These are phyloP conservation scores for Cyberlindnera subsufficiens DNA, from an alignment of 805 yeast species.

Conservation along the genomic window DNA sequence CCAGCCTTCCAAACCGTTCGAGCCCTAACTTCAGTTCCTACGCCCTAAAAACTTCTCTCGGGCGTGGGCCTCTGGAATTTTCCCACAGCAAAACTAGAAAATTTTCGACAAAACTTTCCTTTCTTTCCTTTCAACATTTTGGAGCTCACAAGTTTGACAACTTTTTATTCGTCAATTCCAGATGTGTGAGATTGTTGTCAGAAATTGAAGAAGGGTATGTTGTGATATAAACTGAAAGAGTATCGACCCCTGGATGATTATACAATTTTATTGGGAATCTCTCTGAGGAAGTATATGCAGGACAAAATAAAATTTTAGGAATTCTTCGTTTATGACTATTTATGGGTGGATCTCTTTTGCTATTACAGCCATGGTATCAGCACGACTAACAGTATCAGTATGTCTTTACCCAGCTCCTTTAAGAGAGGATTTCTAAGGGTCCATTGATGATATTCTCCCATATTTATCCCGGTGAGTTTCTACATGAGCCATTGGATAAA, in stretches of 20 bases:
- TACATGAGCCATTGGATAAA: constrained; percentile 71
- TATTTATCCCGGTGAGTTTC: constrained; percentile 39
- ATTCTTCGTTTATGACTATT: constrained; percentile 70
- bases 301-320: constrained; percentile 57
- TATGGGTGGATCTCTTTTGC: too few species aligned
- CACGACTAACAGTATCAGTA: constrained; percentile 9
- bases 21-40: too few species aligned
- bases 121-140: too few species aligned
- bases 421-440: not conserved
- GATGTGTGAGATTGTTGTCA: too few species aligned
- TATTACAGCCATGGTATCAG: constrained; percentile 1
- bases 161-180: too few species aligned
- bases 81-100: too few species aligned
- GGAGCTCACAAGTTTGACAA: too few species aligned
- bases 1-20: too few species aligned
- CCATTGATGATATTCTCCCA: constrained; percentile 18
- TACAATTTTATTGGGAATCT: constrained; percentile 28
- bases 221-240: not conserved
- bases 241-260: constrained; percentile 25
- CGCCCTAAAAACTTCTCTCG: too few species aligned
- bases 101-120: too few species aligned
- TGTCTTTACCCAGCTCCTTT: constrained; percentile 1
- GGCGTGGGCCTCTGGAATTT: too few species aligned
- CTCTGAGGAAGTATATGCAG: constrained; percentile 77
- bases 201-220: not conserved